phyloP scores from a whole-genome alignment of 1,284 basidiomycete genomes.

The Marasmius tenuissimus region DNA sequence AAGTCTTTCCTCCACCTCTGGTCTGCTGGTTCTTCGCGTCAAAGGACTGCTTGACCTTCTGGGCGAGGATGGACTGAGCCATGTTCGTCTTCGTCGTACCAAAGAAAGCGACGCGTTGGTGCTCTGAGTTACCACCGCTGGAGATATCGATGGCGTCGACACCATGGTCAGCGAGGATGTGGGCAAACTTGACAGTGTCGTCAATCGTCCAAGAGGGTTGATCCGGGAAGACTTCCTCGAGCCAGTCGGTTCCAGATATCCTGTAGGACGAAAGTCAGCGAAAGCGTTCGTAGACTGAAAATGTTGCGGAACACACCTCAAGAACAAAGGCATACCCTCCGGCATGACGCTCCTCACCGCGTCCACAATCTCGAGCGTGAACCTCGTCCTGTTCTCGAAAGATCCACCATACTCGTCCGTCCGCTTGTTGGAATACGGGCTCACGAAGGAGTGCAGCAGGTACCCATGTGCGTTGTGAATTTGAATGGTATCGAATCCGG shows the following conservation, averaged over 20 bases:
- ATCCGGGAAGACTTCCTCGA: conserved; percentile 49
- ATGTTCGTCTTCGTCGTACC: conserved; percentile 38
- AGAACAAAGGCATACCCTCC: conserved; percentile 60
- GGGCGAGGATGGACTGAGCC: conserved; percentile 48
- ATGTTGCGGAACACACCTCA: conserved; percentile 46
- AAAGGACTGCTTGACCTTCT: conserved; percentile 57
- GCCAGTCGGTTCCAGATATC: conserved; percentile 63
- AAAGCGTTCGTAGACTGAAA: background rate
- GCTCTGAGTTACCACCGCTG: conserved; percentile 55
- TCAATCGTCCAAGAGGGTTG: conserved; percentile 58
- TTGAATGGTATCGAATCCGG: conserved; percentile 52
- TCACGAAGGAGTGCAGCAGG: conserved; percentile 53
- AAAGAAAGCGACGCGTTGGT: conserved; percentile 43
- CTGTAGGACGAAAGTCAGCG: conserved; percentile 23
- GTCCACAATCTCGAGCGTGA: conserved; percentile 59
- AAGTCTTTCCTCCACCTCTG: conserved; percentile 20
- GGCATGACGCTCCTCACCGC: conserved; percentile 56
- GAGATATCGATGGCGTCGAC: conserved; percentile 70
- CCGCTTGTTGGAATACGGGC: conserved; percentile 66
- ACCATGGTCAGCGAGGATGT: conserved; percentile 54
- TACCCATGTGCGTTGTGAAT: conserved; percentile 69
- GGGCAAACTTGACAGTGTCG: conserved; percentile 55
- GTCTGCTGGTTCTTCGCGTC: conserved; percentile 32
- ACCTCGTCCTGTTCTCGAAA: conserved; percentile 67
- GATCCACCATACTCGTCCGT: conserved; percentile 75